These are phyloP conservation scores for Umbellularia californica DNA, from an alignment of 164 flowering plant genomes.

Conservation along the genomic window DNA sequence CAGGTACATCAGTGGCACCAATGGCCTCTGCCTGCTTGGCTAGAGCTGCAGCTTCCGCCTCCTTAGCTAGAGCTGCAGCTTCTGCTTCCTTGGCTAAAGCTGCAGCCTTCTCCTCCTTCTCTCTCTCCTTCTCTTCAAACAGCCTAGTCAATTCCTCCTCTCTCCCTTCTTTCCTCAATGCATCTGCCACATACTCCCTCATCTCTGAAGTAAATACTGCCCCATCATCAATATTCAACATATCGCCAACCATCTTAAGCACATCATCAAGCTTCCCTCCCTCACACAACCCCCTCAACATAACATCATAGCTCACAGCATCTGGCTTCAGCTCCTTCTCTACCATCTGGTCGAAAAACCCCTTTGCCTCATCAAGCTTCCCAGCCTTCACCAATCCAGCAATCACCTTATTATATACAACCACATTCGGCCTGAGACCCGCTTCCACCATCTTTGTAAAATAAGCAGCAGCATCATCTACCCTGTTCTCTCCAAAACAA, in stretches of 20 bases:
- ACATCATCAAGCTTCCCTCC: slow-evolving; percentile 64
- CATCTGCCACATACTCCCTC: slow-evolving; percentile 61
- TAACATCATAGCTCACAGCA: slow-evolving; percentile 48
- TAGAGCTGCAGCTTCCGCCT: slow-evolving; percentile 24
- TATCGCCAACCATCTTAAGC: slow-evolving; percentile 44
- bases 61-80: slow-evolving; percentile 40
- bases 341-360: slow-evolving; percentile 71
- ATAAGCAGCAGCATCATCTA: slow-evolving; percentile 72
- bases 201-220: slow-evolving; percentile 51
- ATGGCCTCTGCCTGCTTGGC: slow-evolving; percentile 5
- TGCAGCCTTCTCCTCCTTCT: slow-evolving; percentile 51
- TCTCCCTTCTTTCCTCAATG: slow-evolving; percentile 61
- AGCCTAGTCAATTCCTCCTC: slow-evolving; percentile 71
- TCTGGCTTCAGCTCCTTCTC: slow-evolving; percentile 68
- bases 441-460: slow-evolving; percentile 72
- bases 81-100: slow-evolving; percentile 16
- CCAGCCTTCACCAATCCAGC: slow-evolving; percentile 60
- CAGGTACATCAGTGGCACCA: slow-evolving; percentile 9
- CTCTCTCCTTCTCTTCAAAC: slow-evolving; percentile 66
- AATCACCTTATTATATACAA: slow-evolving; percentile 57
- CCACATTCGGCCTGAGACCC: slow-evolving; percentile 67
- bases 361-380: slow-evolving; percentile 75
- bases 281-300: slow-evolving; percentile 61
- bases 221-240: slow-evolving; percentile 53
- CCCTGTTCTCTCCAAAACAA: slow-evolving; percentile 53